These are phyloP conservation scores for Asterophora parasitica DNA, from an alignment of 768 basidiomycete genomes.

Conservation along the genomic window DNA sequence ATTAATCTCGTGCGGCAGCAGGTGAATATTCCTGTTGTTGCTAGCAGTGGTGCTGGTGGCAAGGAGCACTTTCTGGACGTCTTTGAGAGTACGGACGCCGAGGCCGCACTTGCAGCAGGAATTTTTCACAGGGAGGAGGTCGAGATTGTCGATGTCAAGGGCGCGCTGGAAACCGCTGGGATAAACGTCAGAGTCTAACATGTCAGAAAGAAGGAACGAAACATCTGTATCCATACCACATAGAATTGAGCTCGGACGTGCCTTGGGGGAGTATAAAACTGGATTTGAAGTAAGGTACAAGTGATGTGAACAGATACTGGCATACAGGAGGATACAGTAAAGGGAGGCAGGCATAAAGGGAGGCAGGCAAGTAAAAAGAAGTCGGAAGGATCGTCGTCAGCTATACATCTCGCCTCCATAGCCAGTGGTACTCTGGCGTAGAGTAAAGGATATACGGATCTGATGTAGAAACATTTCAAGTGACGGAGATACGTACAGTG, in stretches of 20 bases:
- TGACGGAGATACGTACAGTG: conserved; percentile 12
- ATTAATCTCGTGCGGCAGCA: conserved; percentile 66
- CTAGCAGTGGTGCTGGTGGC: conserved; percentile 89
- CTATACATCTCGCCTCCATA: conserved; percentile 11
- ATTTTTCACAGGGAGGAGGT: conserved; percentile 95
- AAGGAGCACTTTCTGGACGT: conserved; percentile 83
- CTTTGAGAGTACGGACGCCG: conserved; percentile 73
- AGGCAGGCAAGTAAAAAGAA: too few species aligned
- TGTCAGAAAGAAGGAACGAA: too few species aligned
- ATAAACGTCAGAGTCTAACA: conserved; percentile 41
- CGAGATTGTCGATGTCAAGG: conserved; percentile 76
- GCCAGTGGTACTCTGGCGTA: neutral
- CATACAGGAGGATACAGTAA: conserved; percentile 7
- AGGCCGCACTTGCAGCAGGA: conserved; percentile 93
- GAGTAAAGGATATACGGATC: conserved; percentile 6
- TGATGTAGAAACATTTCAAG: conserved; percentile 20
- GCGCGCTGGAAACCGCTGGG: conserved; percentile 36
- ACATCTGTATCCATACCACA: neutral
- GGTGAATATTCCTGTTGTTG: conserved; percentile 90
- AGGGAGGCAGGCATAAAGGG: conserved; percentile 4
- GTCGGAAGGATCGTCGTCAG: conserved; percentile 3
- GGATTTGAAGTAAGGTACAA: conserved; percentile 11
- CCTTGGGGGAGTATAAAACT: neutral
- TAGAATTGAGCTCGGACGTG: neutral
- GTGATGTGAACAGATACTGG: neutral